Evolutionary conservation across 2,329 filamentous ascomycete species (phyloP).

Genomic region (Mollisiaceae sp.): DNA sequence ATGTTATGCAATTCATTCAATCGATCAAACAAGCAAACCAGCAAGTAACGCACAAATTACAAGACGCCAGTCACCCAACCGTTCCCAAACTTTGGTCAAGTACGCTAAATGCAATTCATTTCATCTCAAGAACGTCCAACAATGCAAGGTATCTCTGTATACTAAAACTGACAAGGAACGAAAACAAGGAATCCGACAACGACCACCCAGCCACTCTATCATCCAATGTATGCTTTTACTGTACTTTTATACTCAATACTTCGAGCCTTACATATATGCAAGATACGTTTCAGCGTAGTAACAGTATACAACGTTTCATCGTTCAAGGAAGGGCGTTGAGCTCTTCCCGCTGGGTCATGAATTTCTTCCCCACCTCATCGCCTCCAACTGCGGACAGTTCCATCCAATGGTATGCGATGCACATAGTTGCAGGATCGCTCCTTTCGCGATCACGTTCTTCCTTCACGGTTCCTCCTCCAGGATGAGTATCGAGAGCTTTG

Average conservation of each 20-base stretch:
- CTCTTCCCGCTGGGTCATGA: slow-evolving; percentile 67
- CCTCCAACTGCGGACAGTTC: slow-evolving; percentile 85
- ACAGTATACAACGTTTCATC: not conserved
- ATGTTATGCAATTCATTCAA: not conserved
- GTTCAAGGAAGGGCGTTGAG: slow-evolving; percentile 38
- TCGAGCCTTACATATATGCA: slow-evolving; percentile 5
- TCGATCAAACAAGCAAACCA: not conserved
- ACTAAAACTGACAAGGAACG: not conserved
- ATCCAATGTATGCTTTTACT: not conserved
- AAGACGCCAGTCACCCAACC: not conserved
- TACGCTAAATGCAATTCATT: slow-evolving; percentile 8
- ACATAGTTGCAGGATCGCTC: slow-evolving; percentile 88
- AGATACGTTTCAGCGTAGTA: not conserved
- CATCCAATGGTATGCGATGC: slow-evolving; percentile 97
- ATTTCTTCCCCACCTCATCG: slow-evolving; percentile 81
- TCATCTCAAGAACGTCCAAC: not conserved
- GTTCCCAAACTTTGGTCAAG: not conserved
- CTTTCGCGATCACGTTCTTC: slow-evolving; percentile 62
- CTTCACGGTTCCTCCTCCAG: slow-evolving; percentile 47
- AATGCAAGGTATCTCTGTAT: slow-evolving; percentile 8
- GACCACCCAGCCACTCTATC: not conserved
- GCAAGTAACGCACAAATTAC: not conserved
- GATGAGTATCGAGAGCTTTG: slow-evolving; percentile 79
- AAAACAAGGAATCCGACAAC: not conserved
- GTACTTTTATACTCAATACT: not conserved